A percentile compares a stretch with the other conserved stretches of the same genome.
phyloP scores from a whole-genome alignment of 768 basidiomycete species.

The Podaxis carcinomalis region DNA sequence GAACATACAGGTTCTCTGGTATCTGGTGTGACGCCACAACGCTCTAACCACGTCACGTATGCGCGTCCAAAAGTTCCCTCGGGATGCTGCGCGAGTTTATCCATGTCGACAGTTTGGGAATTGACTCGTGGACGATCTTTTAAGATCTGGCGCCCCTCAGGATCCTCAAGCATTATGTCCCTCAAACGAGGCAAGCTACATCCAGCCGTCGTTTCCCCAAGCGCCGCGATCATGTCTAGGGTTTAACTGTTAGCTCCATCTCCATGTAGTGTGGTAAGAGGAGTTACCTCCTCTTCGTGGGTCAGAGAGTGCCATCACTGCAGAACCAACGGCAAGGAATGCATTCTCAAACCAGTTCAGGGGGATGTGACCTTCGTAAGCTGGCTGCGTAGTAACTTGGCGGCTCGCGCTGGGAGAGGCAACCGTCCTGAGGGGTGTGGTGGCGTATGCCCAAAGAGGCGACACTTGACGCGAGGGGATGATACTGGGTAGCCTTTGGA shows the following conservation, averaged over 20 bases:
- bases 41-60: constrained; percentile 87
- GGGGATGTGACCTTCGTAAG: constrained; percentile 79
- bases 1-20: constrained; percentile 79
- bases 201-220: constrained; percentile 91
- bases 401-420: constrained; percentile 14
- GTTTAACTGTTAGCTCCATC: constrained; percentile 5
- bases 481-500: not conserved
- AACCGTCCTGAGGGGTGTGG: not conserved
- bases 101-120: constrained; percentile 70
- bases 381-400: constrained; percentile 31
- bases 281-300: constrained; percentile 80
- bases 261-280: not conserved
- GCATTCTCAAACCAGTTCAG: constrained; percentile 80
- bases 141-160: constrained; percentile 82
- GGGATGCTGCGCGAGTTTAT: constrained; percentile 57
- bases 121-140: constrained; percentile 82
- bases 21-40: constrained; percentile 89
- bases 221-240: constrained; percentile 90
- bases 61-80: constrained; percentile 83
- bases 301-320: constrained; percentile 74
- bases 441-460: not conserved
- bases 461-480: not conserved
- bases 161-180: constrained; percentile 69
- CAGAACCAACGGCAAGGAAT: constrained; percentile 83
- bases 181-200: constrained; percentile 71